Evolutionary conservation across 805 yeast species (phyloP).

Genomic region (Kodamaea jinghongensis): DNA sequence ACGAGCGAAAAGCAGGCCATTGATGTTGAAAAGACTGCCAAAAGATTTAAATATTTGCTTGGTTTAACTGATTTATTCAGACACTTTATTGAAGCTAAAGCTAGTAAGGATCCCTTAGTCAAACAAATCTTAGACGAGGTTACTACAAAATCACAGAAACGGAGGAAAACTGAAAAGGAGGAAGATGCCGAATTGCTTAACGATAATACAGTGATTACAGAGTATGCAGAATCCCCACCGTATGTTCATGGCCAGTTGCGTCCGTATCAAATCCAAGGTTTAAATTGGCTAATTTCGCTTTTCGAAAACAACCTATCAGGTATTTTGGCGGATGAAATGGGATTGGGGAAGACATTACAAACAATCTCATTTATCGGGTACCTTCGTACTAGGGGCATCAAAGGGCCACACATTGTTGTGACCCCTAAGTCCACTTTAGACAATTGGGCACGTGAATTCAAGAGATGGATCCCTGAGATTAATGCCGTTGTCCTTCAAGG

Average conservation of each 20-base stretch:
- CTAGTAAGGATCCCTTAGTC: conserved; percentile 58
- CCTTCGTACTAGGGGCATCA: conserved; percentile 42
- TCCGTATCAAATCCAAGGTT: conserved; percentile 76
- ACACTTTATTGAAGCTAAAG: conserved; percentile 66
- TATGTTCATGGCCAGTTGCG: conserved; percentile 60
- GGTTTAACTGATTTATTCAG: conserved; percentile 65
- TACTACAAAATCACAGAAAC: conserved; percentile 15
- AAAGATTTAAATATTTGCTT: conserved; percentile 63
- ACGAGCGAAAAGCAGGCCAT: conserved; percentile 3
- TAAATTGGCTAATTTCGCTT: conserved; percentile 72
- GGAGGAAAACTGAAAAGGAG: conserved; percentile 72
- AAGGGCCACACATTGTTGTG: conserved; percentile 73
- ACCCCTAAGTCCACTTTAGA: conserved; percentile 81
- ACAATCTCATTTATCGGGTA: conserved; percentile 76
- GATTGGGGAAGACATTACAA: conserved; percentile 77
- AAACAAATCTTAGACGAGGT: conserved; percentile 48
- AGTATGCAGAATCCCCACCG: conserved; percentile 50
- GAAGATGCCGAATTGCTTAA: conserved; percentile 74
- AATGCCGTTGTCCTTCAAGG: conserved; percentile 70
- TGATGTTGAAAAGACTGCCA: conserved; percentile 53
- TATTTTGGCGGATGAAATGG: conserved; percentile 85
- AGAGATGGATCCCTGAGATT: conserved; percentile 78
- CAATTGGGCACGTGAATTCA: conserved; percentile 77
- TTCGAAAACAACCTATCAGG: conserved; percentile 70
- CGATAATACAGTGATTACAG: conserved; percentile 46